Evolutionary conservation across 1,284 basidiomycete genomes (phyloP), one percentile per base, ranked within the genome.

Genomic region (Puccinia hordei): DNA sequence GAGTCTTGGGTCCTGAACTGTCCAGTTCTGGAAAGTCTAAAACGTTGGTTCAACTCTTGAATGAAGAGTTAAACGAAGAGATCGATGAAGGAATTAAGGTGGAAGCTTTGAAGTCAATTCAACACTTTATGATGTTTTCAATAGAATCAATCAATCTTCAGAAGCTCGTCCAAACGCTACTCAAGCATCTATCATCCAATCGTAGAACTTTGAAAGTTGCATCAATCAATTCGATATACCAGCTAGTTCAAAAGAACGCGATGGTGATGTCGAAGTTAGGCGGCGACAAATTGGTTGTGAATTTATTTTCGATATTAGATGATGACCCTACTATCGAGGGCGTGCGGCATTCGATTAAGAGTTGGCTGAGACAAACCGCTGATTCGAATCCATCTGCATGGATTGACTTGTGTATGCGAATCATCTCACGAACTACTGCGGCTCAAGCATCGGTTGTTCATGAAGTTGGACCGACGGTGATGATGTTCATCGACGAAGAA

Each of bases 351-450:
- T 94, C 98, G 69, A 96, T 99, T 83, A 88, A 90, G n/a, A 93
- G 92, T 83, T 99, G 97, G 97, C 88, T 99, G 13, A 90, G 92
- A 82, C 95, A 98, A 86, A 99, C 97, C 0, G 95, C 95, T 0
- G 89, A 93, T 27, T 90, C 93, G 75, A 93, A 95, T 82, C 95
- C 97, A 0, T 94, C 92, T 0, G 95, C 95, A 0, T 99, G 97
- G 97, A 97, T 99, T 82, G 95, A 97, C 84, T 88, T 99, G 0
- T 99, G 96, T 84, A 95, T 98, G 85, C 89, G 94, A 46, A 98
- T 99, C 86, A 97, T 98, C 93, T 91, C 92, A 6, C 88, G 91
- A 44, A 73, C 66, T 30, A 80, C 68, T 35, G 49, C 69, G 6
- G 59, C 68, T 55, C 51, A 73, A 49, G 27, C 46, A 2, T 71